Conservation (phyloP, 129 eudicot species). For the Scalesia atractyloides region DNA sequence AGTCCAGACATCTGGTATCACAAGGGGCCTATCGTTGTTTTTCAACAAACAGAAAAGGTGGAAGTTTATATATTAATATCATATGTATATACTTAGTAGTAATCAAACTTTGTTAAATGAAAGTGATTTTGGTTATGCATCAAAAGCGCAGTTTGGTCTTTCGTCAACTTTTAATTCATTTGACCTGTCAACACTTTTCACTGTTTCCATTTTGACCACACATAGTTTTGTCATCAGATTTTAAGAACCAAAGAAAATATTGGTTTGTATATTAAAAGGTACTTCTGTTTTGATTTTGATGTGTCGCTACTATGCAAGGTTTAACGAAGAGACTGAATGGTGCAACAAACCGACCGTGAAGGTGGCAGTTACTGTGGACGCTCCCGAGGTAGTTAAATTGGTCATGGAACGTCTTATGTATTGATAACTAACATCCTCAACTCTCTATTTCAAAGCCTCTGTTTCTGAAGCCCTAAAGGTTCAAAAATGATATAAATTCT, state of each 20-base stretch:
- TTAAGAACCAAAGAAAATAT: not conserved
- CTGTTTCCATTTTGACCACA: not conserved
- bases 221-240: not conserved
- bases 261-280: not conserved
- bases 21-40: conserved; percentile 84
- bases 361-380: conserved; percentile 98
- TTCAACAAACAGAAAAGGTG: conserved; percentile 92
- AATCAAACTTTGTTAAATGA: not conserved
- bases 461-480: not conserved
- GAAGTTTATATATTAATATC: not conserved
- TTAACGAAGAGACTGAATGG: conserved; percentile 88
- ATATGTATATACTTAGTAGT: not conserved
- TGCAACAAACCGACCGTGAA: conserved; percentile 78
- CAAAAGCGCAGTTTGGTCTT: not conserved
- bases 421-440: conserved; percentile 38
- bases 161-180: not conserved
- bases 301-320: conserved; percentile 48
- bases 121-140: too few relatives aligned
- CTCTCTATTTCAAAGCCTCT: conserved; percentile 1
- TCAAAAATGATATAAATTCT: too few relatives aligned
- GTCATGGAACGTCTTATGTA: conserved; percentile 85
- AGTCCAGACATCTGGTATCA: conserved; percentile 86
- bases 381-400: conserved; percentile 61
- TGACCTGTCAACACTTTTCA: not conserved
- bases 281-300: conserved; percentile 6